phyloP scores from a whole-genome alignment of 108 stramenopile genomes.

The Craspedostauros australis region DNA sequence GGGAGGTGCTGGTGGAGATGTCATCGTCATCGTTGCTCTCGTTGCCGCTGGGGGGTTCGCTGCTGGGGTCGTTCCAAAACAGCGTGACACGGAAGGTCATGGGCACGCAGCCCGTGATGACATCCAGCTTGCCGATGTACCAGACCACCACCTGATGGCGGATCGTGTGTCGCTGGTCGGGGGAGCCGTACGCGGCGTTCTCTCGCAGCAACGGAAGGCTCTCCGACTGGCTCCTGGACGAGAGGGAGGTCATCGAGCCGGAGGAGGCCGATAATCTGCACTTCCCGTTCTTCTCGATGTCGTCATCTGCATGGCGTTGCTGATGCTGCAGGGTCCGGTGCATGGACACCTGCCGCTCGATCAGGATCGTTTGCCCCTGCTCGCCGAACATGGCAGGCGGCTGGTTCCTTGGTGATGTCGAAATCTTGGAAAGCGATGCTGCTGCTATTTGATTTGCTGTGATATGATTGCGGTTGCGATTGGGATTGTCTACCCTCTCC shows the following conservation, averaged over 20 bases:
- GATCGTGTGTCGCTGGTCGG: slow-evolving; percentile 9
- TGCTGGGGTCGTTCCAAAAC: slow-evolving; percentile 28
- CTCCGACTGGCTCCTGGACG: not conserved
- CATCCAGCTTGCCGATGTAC: slow-evolving; percentile 31
- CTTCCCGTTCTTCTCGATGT: not conserved
- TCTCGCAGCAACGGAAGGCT: not conserved
- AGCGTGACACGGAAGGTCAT: slow-evolving; percentile 34
- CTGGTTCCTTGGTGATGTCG: not conserved
- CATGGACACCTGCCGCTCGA: not conserved
- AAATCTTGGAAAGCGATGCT: too few species aligned
- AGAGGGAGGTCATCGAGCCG: not conserved
- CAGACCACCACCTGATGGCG: slow-evolving; percentile 36
- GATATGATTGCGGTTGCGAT: too few species aligned
- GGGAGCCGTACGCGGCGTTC: too few species aligned
- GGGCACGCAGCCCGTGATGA: slow-evolving; percentile 15
- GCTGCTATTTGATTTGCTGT: too few species aligned
- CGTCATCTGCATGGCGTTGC: not conserved
- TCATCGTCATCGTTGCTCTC: not conserved
- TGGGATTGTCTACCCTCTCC: too few species aligned
- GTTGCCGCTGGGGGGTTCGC: too few species aligned
- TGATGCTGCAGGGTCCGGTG: not conserved
- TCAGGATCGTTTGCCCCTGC: not conserved
- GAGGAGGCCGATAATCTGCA: not conserved
- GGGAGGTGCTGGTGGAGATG: not conserved
- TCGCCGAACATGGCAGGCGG: not conserved